These are phyloP conservation scores for Chalaropsis thielavioides DNA, from an alignment of 2,329 filamentous ascomycete genomes.

Conservation along the genomic window DNA sequence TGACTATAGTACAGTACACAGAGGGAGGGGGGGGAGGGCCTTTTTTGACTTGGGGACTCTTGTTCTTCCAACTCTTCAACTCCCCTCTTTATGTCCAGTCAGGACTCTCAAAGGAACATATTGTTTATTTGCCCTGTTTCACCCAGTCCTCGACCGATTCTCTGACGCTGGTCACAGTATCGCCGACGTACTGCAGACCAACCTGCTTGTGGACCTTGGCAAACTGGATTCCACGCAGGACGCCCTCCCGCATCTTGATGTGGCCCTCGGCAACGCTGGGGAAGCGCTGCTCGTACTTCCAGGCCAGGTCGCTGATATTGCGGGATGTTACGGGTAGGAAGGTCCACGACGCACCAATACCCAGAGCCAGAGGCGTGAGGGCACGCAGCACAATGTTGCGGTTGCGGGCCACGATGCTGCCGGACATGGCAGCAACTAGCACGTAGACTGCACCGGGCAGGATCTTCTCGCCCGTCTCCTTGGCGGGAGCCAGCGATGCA, in stretches of 20 bases:
- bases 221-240: constrained; percentile 56
- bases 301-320: constrained; percentile 74
- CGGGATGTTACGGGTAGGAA: constrained; percentile 79
- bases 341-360: constrained; percentile 67
- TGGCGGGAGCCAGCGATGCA: constrained; percentile 72
- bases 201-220: constrained; percentile 61
- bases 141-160: constrained; percentile 79
- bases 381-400: constrained; percentile 71
- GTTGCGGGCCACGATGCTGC: constrained; percentile 79
- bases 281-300: constrained; percentile 85
- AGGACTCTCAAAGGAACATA: neutral
- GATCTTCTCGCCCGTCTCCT: constrained; percentile 73
- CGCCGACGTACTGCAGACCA: constrained; percentile 58
- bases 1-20: constrained; percentile 17
- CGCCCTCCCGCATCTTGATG: constrained; percentile 51
- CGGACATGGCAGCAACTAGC: constrained; percentile 85
- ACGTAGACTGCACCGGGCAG: constrained; percentile 87
- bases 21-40: neutral
- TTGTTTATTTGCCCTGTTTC: constrained; percentile 62
- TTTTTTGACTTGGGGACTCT: neutral
- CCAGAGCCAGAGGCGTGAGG: constrained; percentile 61
- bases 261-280: constrained; percentile 75
- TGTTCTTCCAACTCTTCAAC: neutral
- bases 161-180: constrained; percentile 61
- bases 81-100: neutral